phyloP scores from a whole-genome alignment of 1,284 basidiomycete species.

The Ganoderma lingzhi region DNA sequence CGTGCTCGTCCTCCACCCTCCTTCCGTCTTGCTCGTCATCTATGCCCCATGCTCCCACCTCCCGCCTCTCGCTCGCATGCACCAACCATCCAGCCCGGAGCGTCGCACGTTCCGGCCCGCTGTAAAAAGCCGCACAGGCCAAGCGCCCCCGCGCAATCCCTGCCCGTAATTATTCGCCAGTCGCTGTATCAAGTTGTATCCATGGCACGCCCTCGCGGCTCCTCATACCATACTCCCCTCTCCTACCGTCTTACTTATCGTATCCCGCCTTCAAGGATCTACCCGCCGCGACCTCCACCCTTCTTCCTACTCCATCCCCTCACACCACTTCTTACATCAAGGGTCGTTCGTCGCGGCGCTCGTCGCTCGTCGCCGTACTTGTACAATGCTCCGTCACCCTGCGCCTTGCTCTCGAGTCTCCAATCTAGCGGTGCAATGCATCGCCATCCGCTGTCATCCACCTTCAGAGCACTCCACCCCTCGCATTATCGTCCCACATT shows the following conservation, averaged over 20 bases:
- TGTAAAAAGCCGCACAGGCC: slow-evolving; percentile 29
- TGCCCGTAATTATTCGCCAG: neutral
- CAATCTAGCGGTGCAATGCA: neutral
- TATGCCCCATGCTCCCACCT: neutral
- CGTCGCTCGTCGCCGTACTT: slow-evolving; percentile 20
- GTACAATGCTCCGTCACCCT: slow-evolving; percentile 24
- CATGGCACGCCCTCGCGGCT: neutral
- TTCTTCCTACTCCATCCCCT: neutral
- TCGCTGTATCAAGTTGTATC: slow-evolving; percentile 10
- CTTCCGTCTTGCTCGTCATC: neutral
- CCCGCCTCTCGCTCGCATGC: neutral
- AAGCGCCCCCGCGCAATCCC: slow-evolving; percentile 17
- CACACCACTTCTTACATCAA: neutral
- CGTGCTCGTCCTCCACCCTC: slow-evolving; percentile 3
- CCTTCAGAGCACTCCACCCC: neutral
- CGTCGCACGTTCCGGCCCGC: neutral
- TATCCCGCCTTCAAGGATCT: slow-evolving; percentile 21
- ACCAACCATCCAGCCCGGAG: slow-evolving; percentile 9
- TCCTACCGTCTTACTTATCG: slow-evolving; percentile 12
- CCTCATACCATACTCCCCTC: slow-evolving; percentile 2
- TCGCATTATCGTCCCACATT: neutral
- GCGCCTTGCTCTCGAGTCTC: neutral
- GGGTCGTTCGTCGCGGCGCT: slow-evolving; percentile 18
- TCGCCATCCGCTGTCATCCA: neutral
- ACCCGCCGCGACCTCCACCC: slow-evolving; percentile 15